phyloP scores from a whole-genome alignment of 768 basidiomycete species.

The Coprinellus aureogranulatus region DNA sequence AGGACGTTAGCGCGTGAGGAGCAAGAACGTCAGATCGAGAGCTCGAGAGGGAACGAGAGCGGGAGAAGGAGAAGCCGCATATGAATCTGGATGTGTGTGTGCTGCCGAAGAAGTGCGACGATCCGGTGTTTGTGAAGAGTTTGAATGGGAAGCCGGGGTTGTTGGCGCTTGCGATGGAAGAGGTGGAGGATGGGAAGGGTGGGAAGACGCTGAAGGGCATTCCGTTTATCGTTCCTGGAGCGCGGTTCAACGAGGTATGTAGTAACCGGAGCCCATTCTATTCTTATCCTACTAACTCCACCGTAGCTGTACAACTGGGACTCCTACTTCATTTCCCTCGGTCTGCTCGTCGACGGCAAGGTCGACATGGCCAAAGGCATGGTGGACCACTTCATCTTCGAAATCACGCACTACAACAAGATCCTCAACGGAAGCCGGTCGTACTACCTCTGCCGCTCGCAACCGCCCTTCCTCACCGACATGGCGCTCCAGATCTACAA shows the following conservation, averaged over 20 bases:
- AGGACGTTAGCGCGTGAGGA: slow-evolving; percentile 20
- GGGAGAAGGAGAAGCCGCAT: slow-evolving; percentile 84
- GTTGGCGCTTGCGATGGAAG: slow-evolving; percentile 92
- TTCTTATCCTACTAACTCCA: slow-evolving; percentile 6
- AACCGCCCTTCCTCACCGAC: slow-evolving; percentile 98
- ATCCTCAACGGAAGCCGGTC: slow-evolving; percentile 95
- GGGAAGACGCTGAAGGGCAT: slow-evolving; percentile 86
- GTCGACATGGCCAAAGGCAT: slow-evolving; percentile 94
- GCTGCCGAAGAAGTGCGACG: slow-evolving; percentile 82
- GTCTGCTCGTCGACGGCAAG: slow-evolving; percentile 91
- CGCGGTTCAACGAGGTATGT: slow-evolving; percentile 87
- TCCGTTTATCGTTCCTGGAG: slow-evolving; percentile 96
- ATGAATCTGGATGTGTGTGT: slow-evolving; percentile 91
- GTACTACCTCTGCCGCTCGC: slow-evolving; percentile 92
- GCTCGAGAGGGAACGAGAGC: not conserved
- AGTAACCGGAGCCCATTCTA: not conserved
- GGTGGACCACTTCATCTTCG: slow-evolving; percentile 99
- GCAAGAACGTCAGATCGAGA: slow-evolving; percentile 4
- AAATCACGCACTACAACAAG: slow-evolving; percentile 97
- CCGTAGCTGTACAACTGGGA: slow-evolving; percentile 90
- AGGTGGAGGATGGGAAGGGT: slow-evolving; percentile 75
- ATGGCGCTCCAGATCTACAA: slow-evolving; percentile 98
- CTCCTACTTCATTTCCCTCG: slow-evolving; percentile 91
- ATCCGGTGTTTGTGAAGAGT: slow-evolving; percentile 85
- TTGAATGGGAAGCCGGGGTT: slow-evolving; percentile 93